These are phyloP conservation scores for Boletus pseudo-olivaceus DNA, from an alignment of 768 basidiomycete species.

Conservation along the genomic window DNA sequence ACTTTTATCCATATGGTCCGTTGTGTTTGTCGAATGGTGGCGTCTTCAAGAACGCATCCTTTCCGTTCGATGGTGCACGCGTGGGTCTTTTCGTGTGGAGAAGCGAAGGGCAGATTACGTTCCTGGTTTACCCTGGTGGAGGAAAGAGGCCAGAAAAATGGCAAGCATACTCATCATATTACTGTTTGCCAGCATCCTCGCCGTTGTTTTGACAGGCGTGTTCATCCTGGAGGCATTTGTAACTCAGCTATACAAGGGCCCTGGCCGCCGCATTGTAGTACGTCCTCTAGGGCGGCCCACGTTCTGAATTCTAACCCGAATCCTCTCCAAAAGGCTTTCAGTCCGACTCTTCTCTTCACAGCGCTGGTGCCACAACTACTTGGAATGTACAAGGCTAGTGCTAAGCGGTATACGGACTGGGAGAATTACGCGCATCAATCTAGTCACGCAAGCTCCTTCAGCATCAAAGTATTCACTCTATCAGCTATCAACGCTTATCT, in stretches of 20 bases:
- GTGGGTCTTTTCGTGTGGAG: constrained; percentile 74
- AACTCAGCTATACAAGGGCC: constrained; percentile 82
- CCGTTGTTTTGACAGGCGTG: constrained; percentile 70
- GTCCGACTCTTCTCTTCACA: constrained; percentile 81
- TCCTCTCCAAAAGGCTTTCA: constrained; percentile 51
- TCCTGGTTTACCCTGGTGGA: constrained; percentile 67
- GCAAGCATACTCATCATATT: constrained; percentile 71
- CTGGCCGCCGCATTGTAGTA: constrained; percentile 75
- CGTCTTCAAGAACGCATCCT: constrained; percentile 78
- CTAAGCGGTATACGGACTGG: constrained; percentile 73
- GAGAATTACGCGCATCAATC: constrained; percentile 89
- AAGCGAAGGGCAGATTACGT: constrained; percentile 60
- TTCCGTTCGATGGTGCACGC: constrained; percentile 79
- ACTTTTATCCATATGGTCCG: constrained; percentile 77
- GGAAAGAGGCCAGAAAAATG: constrained; percentile 62
- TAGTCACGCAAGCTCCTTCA: constrained; percentile 72
- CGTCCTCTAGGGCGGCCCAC: constrained; percentile 28
- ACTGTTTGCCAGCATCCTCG: constrained; percentile 67
- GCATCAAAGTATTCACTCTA: constrained; percentile 87
- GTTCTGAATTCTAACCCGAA: background rate
- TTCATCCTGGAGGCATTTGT: constrained; percentile 91
- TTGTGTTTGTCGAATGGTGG: constrained; percentile 91
- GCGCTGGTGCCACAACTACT: constrained; percentile 79
- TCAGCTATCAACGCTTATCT: constrained; percentile 89
- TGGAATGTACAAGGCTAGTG: constrained; percentile 64